Percentiles rank a stretch among this genome's conserved stretches.
Conservation (phyloP, 2,329 filamentous ascomycete genomes). For the Beauveria brongniartii region DNA sequence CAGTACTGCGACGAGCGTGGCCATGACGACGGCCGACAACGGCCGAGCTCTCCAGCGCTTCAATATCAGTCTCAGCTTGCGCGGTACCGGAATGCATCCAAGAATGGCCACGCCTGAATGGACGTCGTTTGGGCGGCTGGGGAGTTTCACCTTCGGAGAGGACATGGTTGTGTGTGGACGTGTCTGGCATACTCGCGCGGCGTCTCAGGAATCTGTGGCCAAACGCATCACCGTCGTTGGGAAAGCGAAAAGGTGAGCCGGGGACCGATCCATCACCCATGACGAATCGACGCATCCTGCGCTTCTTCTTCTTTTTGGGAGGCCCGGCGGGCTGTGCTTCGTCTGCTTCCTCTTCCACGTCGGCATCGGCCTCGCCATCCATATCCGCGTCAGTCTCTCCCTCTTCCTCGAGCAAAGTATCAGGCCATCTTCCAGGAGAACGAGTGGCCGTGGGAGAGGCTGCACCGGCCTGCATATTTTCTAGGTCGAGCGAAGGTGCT, state of each 20-base stretch:
- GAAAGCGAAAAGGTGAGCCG: slow-evolving; percentile 48
- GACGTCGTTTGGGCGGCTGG: slow-evolving; percentile 44
- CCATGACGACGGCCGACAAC: slow-evolving; percentile 44
- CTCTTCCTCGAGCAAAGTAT: slow-evolving; percentile 44
- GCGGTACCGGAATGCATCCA: slow-evolving; percentile 46
- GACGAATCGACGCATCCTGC: slow-evolving; percentile 50
- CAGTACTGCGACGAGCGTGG: slow-evolving; percentile 58
- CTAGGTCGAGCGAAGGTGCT: slow-evolving; percentile 28
- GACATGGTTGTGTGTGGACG: slow-evolving; percentile 50
- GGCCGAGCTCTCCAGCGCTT: slow-evolving; percentile 44
- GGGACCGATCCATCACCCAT: slow-evolving; percentile 55
- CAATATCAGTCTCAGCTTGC: slow-evolving; percentile 39
- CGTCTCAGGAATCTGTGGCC: slow-evolving; percentile 47
- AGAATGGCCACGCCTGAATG: slow-evolving; percentile 49
- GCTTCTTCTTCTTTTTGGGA: slow-evolving; percentile 50
- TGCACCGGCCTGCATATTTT: slow-evolving; percentile 34
- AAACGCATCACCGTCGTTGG: slow-evolving; percentile 33
- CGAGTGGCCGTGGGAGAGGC: slow-evolving; percentile 36
- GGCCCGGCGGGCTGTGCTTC: slow-evolving; percentile 48
- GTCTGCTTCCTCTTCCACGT: slow-evolving; percentile 79
- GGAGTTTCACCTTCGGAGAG: slow-evolving; percentile 70
- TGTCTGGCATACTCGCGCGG: slow-evolving; percentile 58
- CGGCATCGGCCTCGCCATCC: slow-evolving; percentile 49
- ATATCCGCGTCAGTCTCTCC: slow-evolving; percentile 41
- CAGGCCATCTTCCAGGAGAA: slow-evolving; percentile 38